phyloP scores from a whole-genome alignment of 495 filamentous ascomycete species.

The Penicillium manginii region DNA sequence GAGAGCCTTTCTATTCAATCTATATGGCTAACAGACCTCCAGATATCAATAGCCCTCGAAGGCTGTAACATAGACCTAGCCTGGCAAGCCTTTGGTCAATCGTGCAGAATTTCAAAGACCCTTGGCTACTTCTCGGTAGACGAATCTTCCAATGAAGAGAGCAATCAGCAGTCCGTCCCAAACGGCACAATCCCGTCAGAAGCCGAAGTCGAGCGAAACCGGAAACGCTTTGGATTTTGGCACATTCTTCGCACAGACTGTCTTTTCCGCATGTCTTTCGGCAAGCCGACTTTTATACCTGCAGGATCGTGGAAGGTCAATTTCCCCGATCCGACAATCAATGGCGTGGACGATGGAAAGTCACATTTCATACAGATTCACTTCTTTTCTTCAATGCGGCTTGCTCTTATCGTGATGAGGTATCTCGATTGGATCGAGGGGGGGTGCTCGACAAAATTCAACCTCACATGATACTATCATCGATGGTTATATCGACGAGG shows the following conservation, averaged over 20 bases:
- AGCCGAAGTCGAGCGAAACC: slow-evolving; percentile 16
- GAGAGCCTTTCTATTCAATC: too few species aligned
- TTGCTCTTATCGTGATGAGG: slow-evolving; percentile 17
- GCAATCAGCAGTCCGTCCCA: too few species aligned
- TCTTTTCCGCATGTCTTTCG: slow-evolving; percentile 24
- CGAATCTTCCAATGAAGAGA: background rate
- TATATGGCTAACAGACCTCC: too few species aligned
- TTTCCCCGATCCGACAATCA: slow-evolving; percentile 26
- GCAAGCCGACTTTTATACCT: slow-evolving; percentile 21
- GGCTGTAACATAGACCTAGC: slow-evolving; percentile 20
- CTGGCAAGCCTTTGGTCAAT: slow-evolving; percentile 17
- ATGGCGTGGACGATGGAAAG: slow-evolving; percentile 16
- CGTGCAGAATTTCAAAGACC: slow-evolving; percentile 13
- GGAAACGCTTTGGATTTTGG: slow-evolving; percentile 32
- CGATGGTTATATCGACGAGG: slow-evolving; percentile 17
- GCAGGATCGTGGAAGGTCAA: slow-evolving; percentile 26
- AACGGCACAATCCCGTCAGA: background rate
- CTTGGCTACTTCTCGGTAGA: slow-evolving; percentile 27
- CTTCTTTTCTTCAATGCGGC: slow-evolving; percentile 29
- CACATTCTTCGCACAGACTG: slow-evolving; percentile 25
- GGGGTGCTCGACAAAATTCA: background rate
- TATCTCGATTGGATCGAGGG: slow-evolving; percentile 19
- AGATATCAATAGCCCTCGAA: slow-evolving; percentile 24
- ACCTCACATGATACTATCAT: slow-evolving; percentile 11
- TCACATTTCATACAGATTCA: slow-evolving; percentile 27